These are phyloP conservation scores for Pestalotiopsis sp. DNA, from an alignment of 2,329 filamentous ascomycete species.

Conservation along the genomic window DNA sequence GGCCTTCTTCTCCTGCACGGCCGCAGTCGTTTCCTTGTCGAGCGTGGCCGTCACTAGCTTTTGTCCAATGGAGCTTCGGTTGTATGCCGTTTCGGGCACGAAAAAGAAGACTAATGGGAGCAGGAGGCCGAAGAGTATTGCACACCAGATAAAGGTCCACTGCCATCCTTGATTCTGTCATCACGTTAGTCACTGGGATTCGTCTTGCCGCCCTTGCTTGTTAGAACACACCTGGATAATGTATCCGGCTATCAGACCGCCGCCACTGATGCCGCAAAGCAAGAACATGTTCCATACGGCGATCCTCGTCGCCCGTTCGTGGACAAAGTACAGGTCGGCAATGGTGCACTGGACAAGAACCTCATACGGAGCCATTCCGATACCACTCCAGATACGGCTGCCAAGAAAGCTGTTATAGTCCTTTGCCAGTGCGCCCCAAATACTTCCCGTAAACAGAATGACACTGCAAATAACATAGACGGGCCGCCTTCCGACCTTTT, in stretches of 20 bases:
- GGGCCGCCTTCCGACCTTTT: constrained; percentile 52
- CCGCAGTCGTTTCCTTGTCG: constrained; percentile 3
- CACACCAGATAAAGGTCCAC: constrained; percentile 51
- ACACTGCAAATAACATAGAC: constrained; percentile 50
- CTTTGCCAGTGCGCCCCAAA: constrained; percentile 49
- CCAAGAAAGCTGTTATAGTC: constrained; percentile 48
- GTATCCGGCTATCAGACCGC: constrained; percentile 42
- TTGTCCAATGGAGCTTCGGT: constrained; percentile 31
- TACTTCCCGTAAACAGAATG: constrained; percentile 49
- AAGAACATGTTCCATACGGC: constrained; percentile 45
- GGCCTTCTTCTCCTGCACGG: constrained; percentile 21
- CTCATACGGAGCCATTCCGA: constrained; percentile 55
- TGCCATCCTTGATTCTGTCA: constrained; percentile 39
- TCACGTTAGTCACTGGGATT: background rate
- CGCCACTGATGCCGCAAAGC: constrained; percentile 43
- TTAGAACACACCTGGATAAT: constrained; percentile 36
- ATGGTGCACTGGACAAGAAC: constrained; percentile 55
- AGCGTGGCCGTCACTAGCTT: constrained; percentile 14
- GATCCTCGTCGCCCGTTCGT: constrained; percentile 46
- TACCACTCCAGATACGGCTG: constrained; percentile 46
- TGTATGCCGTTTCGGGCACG: constrained; percentile 54
- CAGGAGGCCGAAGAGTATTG: constrained; percentile 47
- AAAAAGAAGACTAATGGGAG: constrained; percentile 48
- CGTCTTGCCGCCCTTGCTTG: background rate
- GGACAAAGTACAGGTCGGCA: constrained; percentile 49